Evolutionary conservation across 345 rosid species (phyloP), one percentile per base, ranked within the genome.

Genomic region (Eutrema japonicum): DNA sequence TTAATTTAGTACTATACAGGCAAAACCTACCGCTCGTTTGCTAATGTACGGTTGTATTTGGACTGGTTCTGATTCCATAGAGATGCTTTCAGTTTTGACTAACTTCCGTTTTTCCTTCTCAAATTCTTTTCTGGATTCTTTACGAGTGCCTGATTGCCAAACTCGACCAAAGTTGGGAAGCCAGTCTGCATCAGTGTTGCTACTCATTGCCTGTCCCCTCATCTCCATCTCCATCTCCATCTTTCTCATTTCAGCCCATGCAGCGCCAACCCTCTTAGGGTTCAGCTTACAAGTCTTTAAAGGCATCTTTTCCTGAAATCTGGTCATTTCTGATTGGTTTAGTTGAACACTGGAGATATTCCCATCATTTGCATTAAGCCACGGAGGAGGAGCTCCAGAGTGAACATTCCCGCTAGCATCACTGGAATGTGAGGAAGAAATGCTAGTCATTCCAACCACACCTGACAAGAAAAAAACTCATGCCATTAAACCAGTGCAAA

Each of bases 151-250:
- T 54, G 94, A 88, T 75, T 95, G 95, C 98, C 99, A 96, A 73
- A 96, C 98, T 67, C 98, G 85, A 71, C 98, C 98, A 77, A 95
- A 92, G 72, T 90, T 85, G 30, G 98, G 98, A 79, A 92, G 98
- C 97, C 98, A 95, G 82, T 82, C 77, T 63, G 86, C 65, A 73
- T 83, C 85, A 68, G 57, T 72, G 37, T 77, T 83, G 68, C 76
- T 76, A 75, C 77, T 83, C 55, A 70, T 78, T 52, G 74, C 71
- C 61, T 80, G 91, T 61, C 98, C 96, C 80, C 81, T 87, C 79
- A 80, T 82, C 87, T 91, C 97, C 92, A 77, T 88, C 76, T 92
- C 96, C 76, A 92, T 71, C 83, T 92, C 99, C 47, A 84, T 77
- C 84, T 92, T 87, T 82, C 96, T 86, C 83, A 72, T 89, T 71